These are phyloP conservation scores for Lathyrus sativus DNA, from an alignment of 306 rosid genomes.

Conservation along the genomic window DNA sequence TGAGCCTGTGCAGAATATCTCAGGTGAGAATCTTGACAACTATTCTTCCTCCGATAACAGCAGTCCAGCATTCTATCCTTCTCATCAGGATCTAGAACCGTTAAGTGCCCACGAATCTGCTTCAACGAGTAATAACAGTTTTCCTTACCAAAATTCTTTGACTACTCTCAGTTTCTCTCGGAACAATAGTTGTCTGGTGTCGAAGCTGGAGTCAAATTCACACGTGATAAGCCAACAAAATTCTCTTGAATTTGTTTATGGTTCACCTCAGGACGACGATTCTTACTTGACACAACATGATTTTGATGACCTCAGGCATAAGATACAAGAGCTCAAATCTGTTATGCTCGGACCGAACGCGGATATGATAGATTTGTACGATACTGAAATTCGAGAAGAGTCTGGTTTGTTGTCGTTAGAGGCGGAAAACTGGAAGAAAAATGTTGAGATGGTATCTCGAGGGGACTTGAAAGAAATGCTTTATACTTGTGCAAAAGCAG, in stretches of 20 bases:
- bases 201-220: conserved; percentile 64
- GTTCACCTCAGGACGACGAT: conserved; percentile 55
- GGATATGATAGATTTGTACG: conserved; percentile 44
- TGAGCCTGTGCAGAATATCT: conserved; percentile 57
- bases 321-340: conserved; percentile 78
- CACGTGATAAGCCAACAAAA: conserved; percentile 42
- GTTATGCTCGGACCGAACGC: conserved; percentile 67
- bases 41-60: conserved; percentile 54
- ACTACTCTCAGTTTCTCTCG: conserved; percentile 53
- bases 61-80: conserved; percentile 49
- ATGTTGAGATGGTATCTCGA: conserved; percentile 54
- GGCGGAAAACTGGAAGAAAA: conserved; percentile 57
- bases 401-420: conserved; percentile 40
- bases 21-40: conserved; percentile 47
- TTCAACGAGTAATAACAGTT: conserved; percentile 53
- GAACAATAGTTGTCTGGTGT: conserved; percentile 60
- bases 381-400: conserved; percentile 36
- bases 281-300: conserved; percentile 60
- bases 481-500: conserved; percentile 73
- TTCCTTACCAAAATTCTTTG: conserved; percentile 66
- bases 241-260: conserved; percentile 53
- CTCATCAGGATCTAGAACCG: conserved; percentile 49
- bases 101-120: conserved; percentile 66
- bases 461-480: conserved; percentile 81
- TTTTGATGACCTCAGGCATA: conserved; percentile 65